Evolutionary conservation across 2,329 filamentous ascomycete species (phyloP).

Genomic region (Verticillium dahliae): DNA sequence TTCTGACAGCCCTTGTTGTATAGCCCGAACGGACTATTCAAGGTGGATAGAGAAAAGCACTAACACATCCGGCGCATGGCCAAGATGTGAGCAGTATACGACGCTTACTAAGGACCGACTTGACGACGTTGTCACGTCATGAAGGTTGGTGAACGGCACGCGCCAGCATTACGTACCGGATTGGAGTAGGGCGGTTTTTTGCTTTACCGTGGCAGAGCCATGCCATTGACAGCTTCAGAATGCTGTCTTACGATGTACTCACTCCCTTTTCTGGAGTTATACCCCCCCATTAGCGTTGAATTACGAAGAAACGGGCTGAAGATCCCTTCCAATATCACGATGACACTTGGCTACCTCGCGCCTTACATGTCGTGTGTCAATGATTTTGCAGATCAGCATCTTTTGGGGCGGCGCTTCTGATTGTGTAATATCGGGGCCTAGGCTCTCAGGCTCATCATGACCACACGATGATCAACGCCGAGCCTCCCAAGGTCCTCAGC

Average conservation of each 20-base stretch:
- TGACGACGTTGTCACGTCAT: background rate
- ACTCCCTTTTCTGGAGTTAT: slow-evolving; percentile 6
- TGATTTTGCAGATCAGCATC: no score
- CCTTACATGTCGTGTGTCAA: background rate
- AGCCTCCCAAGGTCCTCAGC: background rate
- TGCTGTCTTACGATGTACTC: background rate
- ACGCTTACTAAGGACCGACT: background rate
- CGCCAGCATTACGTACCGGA: background rate
- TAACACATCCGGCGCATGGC: background rate
- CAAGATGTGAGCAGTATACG: background rate
- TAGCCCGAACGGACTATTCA: background rate
- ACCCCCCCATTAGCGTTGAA: slow-evolving; percentile 4
- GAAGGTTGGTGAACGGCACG: background rate
- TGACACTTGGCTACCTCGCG: background rate
- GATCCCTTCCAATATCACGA: background rate
- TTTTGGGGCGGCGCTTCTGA: no score
- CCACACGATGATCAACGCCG: background rate
- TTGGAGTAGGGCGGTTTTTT: background rate
- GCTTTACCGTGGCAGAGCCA: background rate
- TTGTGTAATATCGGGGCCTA: no score
- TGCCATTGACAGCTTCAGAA: background rate
- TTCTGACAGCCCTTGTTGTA: background rate
- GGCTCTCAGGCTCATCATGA: background rate
- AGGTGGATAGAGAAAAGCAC: background rate
- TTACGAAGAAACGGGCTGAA: background rate